Conservation (phyloP, 2,329 filamentous ascomycete species). For the Alternaria sp. region DNA sequence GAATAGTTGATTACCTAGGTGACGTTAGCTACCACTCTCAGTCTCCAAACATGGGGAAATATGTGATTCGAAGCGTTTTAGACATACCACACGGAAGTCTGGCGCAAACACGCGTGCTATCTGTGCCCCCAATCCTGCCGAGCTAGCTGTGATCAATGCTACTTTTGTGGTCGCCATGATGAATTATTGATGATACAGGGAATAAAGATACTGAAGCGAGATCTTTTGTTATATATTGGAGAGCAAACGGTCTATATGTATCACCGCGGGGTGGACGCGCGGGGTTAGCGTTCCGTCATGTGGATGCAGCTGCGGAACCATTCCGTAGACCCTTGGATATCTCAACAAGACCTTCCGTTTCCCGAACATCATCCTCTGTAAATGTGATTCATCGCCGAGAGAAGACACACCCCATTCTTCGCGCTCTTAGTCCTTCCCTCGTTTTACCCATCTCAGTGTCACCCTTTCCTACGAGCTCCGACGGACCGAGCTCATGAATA, state of each 20-base stretch:
- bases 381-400: not conserved
- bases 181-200: not conserved
- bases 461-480: too few species aligned
- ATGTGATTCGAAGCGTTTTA: not conserved
- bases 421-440: not conserved
- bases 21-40: not conserved
- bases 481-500: too few species aligned
- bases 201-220: not conserved
- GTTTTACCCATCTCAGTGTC: too few species aligned
- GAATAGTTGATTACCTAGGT: conserved; percentile 59
- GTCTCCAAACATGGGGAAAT: not conserved
- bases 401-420: not conserved
- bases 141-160: conserved; percentile 59
- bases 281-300: conserved; percentile 10
- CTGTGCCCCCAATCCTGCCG: conserved; percentile 60
- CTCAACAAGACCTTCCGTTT: not conserved
- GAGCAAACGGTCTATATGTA: not conserved
- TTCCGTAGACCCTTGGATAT: conserved; percentile 4
- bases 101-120: conserved; percentile 58
- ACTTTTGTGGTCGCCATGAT: conserved; percentile 54
- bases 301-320: conserved; percentile 4
- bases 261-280: conserved; percentile 8
- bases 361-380: too few species aligned
- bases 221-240: not conserved
- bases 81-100: conserved; percentile 56